phyloP scores from a whole-genome alignment of 2,329 filamentous ascomycete species.

The Microthyrium microscopicum region DNA sequence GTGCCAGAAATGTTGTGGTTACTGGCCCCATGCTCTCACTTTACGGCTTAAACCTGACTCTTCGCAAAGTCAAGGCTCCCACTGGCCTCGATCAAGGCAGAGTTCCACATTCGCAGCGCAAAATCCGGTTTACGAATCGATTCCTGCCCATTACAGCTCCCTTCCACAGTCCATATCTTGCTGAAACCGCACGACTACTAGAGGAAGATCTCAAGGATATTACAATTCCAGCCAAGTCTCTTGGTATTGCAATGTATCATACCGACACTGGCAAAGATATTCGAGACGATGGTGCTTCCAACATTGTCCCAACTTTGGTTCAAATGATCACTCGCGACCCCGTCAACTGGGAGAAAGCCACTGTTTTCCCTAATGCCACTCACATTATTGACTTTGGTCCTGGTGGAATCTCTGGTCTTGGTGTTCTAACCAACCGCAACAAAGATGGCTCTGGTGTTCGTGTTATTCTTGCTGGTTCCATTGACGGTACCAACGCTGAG shows the following conservation, averaged over 20 bases:
- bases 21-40: conserved; percentile 91
- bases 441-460: conserved; percentile 97
- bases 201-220: conserved; percentile 76
- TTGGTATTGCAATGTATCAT: conserved; percentile 77
- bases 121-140: conserved; percentile 89
- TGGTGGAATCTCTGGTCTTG: conserved; percentile 89
- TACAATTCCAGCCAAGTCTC: conserved; percentile 51
- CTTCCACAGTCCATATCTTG: conserved; percentile 92
- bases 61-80: conserved; percentile 92
- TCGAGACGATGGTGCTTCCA: conserved; percentile 46
- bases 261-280: conserved; percentile 81
- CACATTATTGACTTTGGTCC: conserved; percentile 95
- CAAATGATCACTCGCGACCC: conserved; percentile 89
- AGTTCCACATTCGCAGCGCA: conserved; percentile 87
- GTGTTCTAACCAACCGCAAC: conserved; percentile 92
- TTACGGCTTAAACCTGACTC: conserved; percentile 85
- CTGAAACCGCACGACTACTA: conserved; percentile 65
- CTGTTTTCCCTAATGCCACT: conserved; percentile 74
- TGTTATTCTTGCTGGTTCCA: conserved; percentile 85
- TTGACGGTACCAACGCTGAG: conserved; percentile 76
- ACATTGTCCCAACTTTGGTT: conserved; percentile 72
- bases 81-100: conserved; percentile 94
- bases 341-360: conserved; percentile 93
- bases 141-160: conserved; percentile 96
- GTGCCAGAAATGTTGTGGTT: conserved; percentile 89